Evolutionary conservation across 2,329 filamentous ascomycete genomes (phyloP).

Genomic region (Epicoccum nigrum): DNA sequence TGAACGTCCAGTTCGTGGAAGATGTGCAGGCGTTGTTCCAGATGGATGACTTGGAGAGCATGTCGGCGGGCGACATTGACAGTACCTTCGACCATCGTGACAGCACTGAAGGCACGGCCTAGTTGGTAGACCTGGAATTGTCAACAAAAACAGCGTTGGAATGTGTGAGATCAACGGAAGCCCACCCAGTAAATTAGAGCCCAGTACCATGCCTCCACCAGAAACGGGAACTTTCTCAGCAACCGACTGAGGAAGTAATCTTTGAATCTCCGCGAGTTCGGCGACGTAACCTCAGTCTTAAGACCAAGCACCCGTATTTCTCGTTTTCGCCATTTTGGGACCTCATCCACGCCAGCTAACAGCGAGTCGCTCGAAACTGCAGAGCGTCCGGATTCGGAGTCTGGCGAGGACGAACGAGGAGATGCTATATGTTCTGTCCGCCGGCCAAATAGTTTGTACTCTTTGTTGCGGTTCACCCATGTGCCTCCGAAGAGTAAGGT

Average conservation of each 20-base stretch:
- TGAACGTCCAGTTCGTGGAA: conserved; percentile 71
- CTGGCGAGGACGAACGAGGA: conserved; percentile 47
- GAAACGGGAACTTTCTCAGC: conserved; percentile 71
- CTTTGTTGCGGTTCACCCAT: conserved; percentile 63
- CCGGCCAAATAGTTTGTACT: conserved; percentile 45
- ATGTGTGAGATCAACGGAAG: background rate
- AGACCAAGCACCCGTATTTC: conserved; percentile 55
- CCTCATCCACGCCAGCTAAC: conserved; percentile 48
- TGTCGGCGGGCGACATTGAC: conserved; percentile 72
- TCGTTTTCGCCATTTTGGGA: conserved; percentile 57
- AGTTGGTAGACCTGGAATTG: conserved; percentile 70
- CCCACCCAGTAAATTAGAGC: conserved; percentile 77
- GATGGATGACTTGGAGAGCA: conserved; percentile 69
- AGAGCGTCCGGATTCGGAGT: conserved; percentile 49
- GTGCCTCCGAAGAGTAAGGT: conserved; percentile 66
- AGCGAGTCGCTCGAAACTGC: conserved; percentile 52
- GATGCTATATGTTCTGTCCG: conserved; percentile 28
- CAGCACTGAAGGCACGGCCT: conserved; percentile 72
- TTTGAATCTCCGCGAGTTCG: conserved; percentile 67
- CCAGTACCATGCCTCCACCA: conserved; percentile 80
- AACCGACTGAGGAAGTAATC: conserved; percentile 67
- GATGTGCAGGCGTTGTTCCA: conserved; percentile 69
- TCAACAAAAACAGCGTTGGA: background rate
- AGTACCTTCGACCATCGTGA: conserved; percentile 71
- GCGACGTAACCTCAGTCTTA: conserved; percentile 59